Percentiles rank a stretch among this genome's conserved stretches.
phyloP scores from a whole-genome alignment of 805 yeast genomes.

The Spathaspora sp. region DNA sequence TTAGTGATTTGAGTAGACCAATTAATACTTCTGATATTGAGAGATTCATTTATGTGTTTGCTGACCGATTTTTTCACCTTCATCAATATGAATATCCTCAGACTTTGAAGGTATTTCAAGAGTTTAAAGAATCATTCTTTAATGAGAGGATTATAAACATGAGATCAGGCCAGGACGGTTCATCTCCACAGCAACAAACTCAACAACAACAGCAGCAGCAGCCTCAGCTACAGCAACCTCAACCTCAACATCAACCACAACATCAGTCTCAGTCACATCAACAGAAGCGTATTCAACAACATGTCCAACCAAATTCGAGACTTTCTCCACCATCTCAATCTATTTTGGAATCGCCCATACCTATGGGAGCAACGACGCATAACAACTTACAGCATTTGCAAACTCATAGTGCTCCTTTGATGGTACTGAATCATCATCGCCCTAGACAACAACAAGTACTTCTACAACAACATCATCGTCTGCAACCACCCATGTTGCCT shows the following conservation, averaged over 20 bases:
- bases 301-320: slow-evolving; percentile 1
- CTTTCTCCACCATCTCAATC: slow-evolving; percentile 6
- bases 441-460: background rate
- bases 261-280: slow-evolving; percentile 2
- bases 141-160: slow-evolving; percentile 38
- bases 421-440: background rate
- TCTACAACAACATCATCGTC: background rate
- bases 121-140: slow-evolving; percentile 38
- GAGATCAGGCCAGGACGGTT: slow-evolving; percentile 17
- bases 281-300: slow-evolving; percentile 1
- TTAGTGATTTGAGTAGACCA: slow-evolving; percentile 5
- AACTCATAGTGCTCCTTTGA: slow-evolving; percentile 2
- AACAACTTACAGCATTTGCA: background rate
- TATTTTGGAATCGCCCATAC: background rate
- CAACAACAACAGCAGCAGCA: slow-evolving; percentile 4
- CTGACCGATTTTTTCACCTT: slow-evolving; percentile 39
- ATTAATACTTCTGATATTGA: slow-evolving; percentile 33
- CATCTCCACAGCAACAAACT: slow-evolving; percentile 9
- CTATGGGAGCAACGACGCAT: background rate
- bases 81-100: slow-evolving; percentile 41
- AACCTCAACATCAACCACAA: slow-evolving; percentile 5
- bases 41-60: slow-evolving; percentile 37
- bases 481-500: background rate
- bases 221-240: background rate
- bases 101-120: slow-evolving; percentile 39